These are phyloP conservation scores for Naganishia vaughanmartiniae DNA, from an alignment of 768 basidiomycete genomes.

Conservation along the genomic window DNA sequence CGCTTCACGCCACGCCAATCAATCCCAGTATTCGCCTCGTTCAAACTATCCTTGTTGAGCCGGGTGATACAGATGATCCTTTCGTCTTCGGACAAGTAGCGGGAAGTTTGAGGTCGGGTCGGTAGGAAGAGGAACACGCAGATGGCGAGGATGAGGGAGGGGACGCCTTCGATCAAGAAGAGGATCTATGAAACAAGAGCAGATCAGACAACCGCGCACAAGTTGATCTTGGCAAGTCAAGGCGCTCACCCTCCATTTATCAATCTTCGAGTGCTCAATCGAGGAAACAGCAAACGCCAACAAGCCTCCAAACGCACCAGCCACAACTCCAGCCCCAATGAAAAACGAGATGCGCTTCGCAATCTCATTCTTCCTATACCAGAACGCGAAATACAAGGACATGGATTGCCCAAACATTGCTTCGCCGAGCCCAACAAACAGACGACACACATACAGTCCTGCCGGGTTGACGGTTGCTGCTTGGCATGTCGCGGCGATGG, in stretches of 20 bases:
- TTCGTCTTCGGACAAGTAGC: slow-evolving; percentile 52
- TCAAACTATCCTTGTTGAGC: slow-evolving; percentile 45
- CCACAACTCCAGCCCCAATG: slow-evolving; percentile 51
- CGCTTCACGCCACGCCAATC: slow-evolving; percentile 51
- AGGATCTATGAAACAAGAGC: slow-evolving; percentile 40
- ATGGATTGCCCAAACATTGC: slow-evolving; percentile 51
- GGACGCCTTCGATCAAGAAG: slow-evolving; percentile 54
- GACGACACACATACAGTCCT: slow-evolving; percentile 50
- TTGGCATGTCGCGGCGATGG: slow-evolving; percentile 52
- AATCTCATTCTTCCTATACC: slow-evolving; percentile 52
- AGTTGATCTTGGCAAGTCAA: not conserved
- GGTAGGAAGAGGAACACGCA: slow-evolving; percentile 54
- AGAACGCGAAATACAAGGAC: slow-evolving; percentile 47
- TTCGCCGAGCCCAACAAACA: slow-evolving; percentile 49
- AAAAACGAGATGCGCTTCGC: slow-evolving; percentile 54
- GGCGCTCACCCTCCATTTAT: slow-evolving; percentile 35
- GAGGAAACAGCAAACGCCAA: slow-evolving; percentile 45
- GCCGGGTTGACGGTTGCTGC: slow-evolving; percentile 48
- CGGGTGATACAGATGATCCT: slow-evolving; percentile 51
- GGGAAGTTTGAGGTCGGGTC: slow-evolving; percentile 49
- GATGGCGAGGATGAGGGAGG: slow-evolving; percentile 52
- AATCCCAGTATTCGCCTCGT: slow-evolving; percentile 43
- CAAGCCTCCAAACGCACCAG: slow-evolving; percentile 50
- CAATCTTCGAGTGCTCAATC: slow-evolving; percentile 42
- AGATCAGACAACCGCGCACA: slow-evolving; percentile 30